Percentiles rank a stretch among this genome's conserved stretches.
phyloP scores from a whole-genome alignment of 352 stramenopile species.

The Phytophthora pseudosyringae region DNA sequence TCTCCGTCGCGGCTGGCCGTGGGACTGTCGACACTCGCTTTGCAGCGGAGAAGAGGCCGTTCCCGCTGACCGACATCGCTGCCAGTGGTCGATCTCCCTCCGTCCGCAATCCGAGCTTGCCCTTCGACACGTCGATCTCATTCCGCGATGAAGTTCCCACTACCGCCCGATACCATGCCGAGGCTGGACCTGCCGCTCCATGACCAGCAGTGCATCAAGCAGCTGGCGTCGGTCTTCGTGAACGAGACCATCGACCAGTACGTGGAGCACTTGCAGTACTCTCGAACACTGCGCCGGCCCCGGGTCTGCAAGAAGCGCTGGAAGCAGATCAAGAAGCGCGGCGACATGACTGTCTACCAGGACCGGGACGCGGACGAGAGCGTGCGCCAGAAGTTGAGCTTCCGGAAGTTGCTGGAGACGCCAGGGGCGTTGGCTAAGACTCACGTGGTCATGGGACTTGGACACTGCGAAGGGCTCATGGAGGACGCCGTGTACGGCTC shows the following conservation, averaged over 20 bases:
- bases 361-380: slow-evolving; percentile 28
- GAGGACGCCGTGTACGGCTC: slow-evolving; percentile 66
- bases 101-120: slow-evolving; percentile 2
- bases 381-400: slow-evolving; percentile 36
- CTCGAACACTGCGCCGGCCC: slow-evolving; percentile 8
- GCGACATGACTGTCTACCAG: slow-evolving; percentile 37
- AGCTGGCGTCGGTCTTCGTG: slow-evolving; percentile 34
- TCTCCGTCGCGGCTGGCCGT: background rate
- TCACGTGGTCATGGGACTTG: slow-evolving; percentile 42
- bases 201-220: slow-evolving; percentile 37
- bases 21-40: slow-evolving; percentile 8
- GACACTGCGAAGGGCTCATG: slow-evolving; percentile 45
- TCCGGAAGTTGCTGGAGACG: slow-evolving; percentile 32
- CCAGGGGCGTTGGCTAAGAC: slow-evolving; percentile 32
- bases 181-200: slow-evolving; percentile 20
- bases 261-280: slow-evolving; percentile 29
- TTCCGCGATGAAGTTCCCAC: slow-evolving; percentile 42
- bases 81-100: background rate
- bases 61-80: background rate
- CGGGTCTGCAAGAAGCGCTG: slow-evolving; percentile 35
- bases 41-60: background rate
- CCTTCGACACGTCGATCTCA: slow-evolving; percentile 1
- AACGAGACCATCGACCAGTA: slow-evolving; percentile 44
- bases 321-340: slow-evolving; percentile 42
- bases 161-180: slow-evolving; percentile 33